A percentile compares a stretch with the other conserved stretches of the same genome.
These are phyloP conservation scores for Tylopilus rubrobrunneus DNA, from an alignment of 768 basidiomycete species.

Conservation along the genomic window DNA sequence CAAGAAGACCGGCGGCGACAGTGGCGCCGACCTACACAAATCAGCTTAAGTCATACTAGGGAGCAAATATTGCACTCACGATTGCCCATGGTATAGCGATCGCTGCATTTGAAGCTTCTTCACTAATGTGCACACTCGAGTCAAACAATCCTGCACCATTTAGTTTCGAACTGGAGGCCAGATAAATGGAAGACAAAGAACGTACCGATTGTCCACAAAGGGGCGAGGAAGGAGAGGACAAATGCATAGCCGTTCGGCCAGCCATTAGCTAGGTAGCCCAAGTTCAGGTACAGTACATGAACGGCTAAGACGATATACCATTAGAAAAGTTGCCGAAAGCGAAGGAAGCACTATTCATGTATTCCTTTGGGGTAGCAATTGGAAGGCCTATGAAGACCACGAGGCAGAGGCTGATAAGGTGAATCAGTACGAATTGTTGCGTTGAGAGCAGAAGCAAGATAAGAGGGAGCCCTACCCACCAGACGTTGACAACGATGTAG, in stretches of 20 bases:
- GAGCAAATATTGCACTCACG: conserved; percentile 24
- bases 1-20: conserved; percentile 42
- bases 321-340: conserved; percentile 63
- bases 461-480: conserved; percentile 36
- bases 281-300: not conserved
- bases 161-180: not conserved
- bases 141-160: conserved; percentile 40
- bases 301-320: conserved; percentile 30
- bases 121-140: conserved; percentile 50
- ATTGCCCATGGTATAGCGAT: conserved; percentile 58
- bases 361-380: conserved; percentile 53
- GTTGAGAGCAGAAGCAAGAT: not conserved
- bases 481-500: conserved; percentile 66
- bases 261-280: conserved; percentile 28
- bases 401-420: conserved; percentile 15
- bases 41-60: not conserved
- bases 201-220: conserved; percentile 45
- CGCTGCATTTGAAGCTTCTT: conserved; percentile 53
- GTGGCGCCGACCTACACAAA: conserved; percentile 31
- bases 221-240: conserved; percentile 47
- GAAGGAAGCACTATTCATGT: conserved; percentile 56
- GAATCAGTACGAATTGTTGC: not conserved
- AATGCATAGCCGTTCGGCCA: conserved; percentile 51
- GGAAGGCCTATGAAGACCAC: conserved; percentile 60
- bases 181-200: not conserved